Base-by-base conservation (phyloP, 2,329 filamentous ascomycete genomes). In the Diaporthe citri region DNA sequence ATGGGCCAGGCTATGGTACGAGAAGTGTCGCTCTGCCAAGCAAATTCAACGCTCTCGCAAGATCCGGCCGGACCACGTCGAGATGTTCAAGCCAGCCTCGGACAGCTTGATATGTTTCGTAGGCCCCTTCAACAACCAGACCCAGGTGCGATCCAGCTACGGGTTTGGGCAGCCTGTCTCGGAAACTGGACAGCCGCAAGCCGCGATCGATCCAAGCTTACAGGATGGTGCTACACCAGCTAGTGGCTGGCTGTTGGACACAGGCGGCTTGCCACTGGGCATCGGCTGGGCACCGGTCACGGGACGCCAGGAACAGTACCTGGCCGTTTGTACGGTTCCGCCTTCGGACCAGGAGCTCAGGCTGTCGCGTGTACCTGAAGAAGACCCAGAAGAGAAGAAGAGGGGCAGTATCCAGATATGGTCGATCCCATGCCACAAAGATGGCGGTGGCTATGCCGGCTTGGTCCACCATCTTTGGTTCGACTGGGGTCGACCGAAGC, bases 191-290 rank as follows among this genome's bases (percentile, higher is more conserved):
- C 62, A 84, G 12, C 81, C 82, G 0, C 76, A 82, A 28, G 77
- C 80, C 7, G 75, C 79, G 13, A 78, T 82, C n/a, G 70, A 77
- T 2, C 66, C 74, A 9, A 74, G 77, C 15, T 43, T 72, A 76
- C 43, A 81, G 80, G n/a, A 67, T 76, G n/a, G 64, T 76, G 31
- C 69, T 17, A 70, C 20, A 28, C 48, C 62, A 34, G 31, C 75
- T 12, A 39, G 79, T 78, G 89, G 88, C 5, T 91, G 88, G 88
- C 82, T 90, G 77, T 78, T 92, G 20, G 87, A 92, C 74, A 84
- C 86, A 0, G 89, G 88, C 15, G 89, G 90, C 67, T 84, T 90
- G 20, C 86, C 89, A 6, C 80, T 88, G 6, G 83, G 86, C 36
- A 86, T 91, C 80, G 86, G 85, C 62, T 92, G 90, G 90, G 87